Percentiles rank a stretch among this genome's conserved stretches.
phyloP scores from a whole-genome alignment of 2,329 filamentous ascomycete genomes.

The Clonostachys byssicola region DNA sequence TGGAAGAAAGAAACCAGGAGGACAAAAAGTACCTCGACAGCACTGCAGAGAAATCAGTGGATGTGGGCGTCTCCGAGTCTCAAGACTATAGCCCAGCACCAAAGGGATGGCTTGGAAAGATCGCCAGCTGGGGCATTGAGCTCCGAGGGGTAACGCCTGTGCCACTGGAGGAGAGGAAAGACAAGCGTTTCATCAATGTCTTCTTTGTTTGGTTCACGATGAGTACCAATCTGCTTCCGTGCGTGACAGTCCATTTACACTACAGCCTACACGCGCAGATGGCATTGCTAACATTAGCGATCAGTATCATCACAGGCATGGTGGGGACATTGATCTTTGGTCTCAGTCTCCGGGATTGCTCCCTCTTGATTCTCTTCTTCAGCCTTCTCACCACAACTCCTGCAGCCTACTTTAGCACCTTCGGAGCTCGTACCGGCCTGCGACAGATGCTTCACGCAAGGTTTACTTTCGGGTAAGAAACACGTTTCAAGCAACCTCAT shows the following conservation, averaged over 20 bases:
- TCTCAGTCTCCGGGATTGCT: slow-evolving; percentile 51
- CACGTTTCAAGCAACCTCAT: slow-evolving; percentile 8
- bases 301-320: slow-evolving; percentile 59
- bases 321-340: slow-evolving; percentile 51
- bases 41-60: neutral
- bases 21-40: neutral
- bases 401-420: slow-evolving; percentile 51
- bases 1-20: slow-evolving; percentile 4
- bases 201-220: slow-evolving; percentile 45
- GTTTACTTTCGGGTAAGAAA: slow-evolving; percentile 51
- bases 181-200: slow-evolving; percentile 33
- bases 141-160: slow-evolving; percentile 37
- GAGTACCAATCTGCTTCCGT: slow-evolving; percentile 42
- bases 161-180: slow-evolving; percentile 31
- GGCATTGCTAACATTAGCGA: slow-evolving; percentile 6
- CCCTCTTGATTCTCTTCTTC: slow-evolving; percentile 61
- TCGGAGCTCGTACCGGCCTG: slow-evolving; percentile 60
- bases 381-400: slow-evolving; percentile 47
- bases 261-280: neutral
- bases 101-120: neutral
- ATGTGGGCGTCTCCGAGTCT: neutral
- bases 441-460: slow-evolving; percentile 63
- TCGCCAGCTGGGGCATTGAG: slow-evolving; percentile 25
- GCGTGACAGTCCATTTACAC: slow-evolving; percentile 6
- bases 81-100: neutral